Evolutionary conservation across 768 basidiomycete species (phyloP), one percentile per base, ranked within the genome.

Genomic region (Polyporus arcularius): DNA sequence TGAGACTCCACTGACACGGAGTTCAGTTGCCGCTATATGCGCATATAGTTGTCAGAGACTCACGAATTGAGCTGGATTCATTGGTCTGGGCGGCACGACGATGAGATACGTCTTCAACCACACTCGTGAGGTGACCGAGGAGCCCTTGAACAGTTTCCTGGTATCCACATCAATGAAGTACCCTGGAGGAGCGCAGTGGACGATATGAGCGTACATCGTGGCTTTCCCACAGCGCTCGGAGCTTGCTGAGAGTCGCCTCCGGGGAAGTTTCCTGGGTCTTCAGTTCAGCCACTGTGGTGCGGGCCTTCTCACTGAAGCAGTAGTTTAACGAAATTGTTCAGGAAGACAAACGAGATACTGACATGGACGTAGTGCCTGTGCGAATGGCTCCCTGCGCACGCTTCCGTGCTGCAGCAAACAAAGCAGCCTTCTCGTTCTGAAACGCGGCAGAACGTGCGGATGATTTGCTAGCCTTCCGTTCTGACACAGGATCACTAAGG

Each of bases 31-130:
- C 31, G 32, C 7, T 41, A 8, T 16, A 15, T 8, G 18, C 35
- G 51, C 12, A 30, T 12, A 21, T 9, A 14, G 15, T 10, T 16
- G 12, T 30, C 14, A 21, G 14, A 45, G 3, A 70, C 74, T 62
- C 57, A 80, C 78, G 61, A 60, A 68, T 70, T 49, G 70, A 67
- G 54, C 75, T 72, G 21, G 74, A 68, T 9, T 70, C 67, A 58
- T 73, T 72, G 43, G 73, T 69, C 41, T 67, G 68, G 30, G 68
- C 71, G 40, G 64, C 70, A 8, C 75, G 73, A 26, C 68, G 65
- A 41, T 69, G 70, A 26, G 69, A 69, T 26, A 80, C 67, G 38
- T 76, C 73, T 40, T 76, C 67, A 35, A 76, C 60, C 15, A 75
- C 53, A 3, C 43, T 50, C 30, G 43, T 52, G 18, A 21, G 28